Conservation (phyloP, 139 green algal genomes). For the Closterium sp. region DNA sequence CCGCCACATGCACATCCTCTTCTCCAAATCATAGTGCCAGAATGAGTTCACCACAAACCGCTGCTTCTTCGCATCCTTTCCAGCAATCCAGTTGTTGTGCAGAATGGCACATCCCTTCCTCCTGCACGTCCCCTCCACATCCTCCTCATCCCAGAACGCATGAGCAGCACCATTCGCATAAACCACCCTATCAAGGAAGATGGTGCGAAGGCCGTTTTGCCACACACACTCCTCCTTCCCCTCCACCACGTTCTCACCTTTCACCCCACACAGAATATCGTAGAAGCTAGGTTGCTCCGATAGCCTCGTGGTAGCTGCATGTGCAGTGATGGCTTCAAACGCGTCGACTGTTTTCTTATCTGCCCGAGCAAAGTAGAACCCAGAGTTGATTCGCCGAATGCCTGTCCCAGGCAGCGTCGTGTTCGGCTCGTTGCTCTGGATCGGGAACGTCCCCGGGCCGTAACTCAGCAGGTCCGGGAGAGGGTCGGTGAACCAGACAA, state of each 20-base stretch:
- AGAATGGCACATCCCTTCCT: background rate
- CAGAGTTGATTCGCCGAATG: conserved; percentile 30
- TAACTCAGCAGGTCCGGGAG: background rate
- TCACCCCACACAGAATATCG: conserved; percentile 17
- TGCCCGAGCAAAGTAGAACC: conserved; percentile 25
- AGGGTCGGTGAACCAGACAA: conserved; percentile 19
- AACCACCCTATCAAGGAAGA: background rate
- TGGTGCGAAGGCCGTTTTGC: background rate
- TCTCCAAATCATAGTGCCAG: conserved; percentile 4
- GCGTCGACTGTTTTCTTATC: conserved; percentile 6
- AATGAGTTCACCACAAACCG: background rate
- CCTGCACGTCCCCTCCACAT: background rate
- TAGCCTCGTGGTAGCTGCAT: conserved; percentile 17
- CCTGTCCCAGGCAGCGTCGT: background rate
- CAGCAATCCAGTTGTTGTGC: conserved; percentile 26
- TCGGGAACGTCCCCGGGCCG: conserved; percentile 8
- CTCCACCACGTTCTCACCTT: background rate
- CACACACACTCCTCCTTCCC: conserved; percentile 34
- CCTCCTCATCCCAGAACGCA: conserved; percentile 9
- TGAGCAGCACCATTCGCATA: conserved; percentile 24
- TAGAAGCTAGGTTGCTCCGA: conserved; percentile 42
- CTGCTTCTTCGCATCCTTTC: conserved; percentile 17
- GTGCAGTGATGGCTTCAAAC: conserved; percentile 7
- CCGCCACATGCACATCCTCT: background rate
- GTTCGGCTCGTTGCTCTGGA: conserved; percentile 26